A percentile compares a stretch with the other conserved stretches of the same genome.
Evolutionary conservation across 208 protist genomes (phyloP).

Genomic region (Angomonas ambiguus): DNA sequence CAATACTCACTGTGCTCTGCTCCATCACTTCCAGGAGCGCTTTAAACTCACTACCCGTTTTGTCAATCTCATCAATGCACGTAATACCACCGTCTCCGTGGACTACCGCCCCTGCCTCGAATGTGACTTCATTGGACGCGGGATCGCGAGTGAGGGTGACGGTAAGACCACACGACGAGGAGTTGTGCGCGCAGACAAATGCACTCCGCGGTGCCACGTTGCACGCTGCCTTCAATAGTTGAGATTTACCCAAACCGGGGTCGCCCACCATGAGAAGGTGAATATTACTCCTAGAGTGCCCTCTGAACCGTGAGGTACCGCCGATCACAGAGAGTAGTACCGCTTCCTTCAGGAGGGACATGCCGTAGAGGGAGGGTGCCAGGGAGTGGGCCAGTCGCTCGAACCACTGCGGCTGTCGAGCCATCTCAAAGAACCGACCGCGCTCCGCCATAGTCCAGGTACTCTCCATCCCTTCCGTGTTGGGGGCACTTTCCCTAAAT

Average conservation of each 20-base stretch:
- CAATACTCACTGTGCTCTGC: slow-evolving; percentile 98
- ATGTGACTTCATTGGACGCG: slow-evolving; percentile 86
- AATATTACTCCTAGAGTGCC: slow-evolving; percentile 71
- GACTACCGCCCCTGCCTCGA: slow-evolving; percentile 98
- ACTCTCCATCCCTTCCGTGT: background rate
- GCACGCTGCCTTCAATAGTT: slow-evolving; percentile 92
- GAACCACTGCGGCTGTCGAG: slow-evolving; percentile 82
- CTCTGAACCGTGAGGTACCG: slow-evolving; percentile 57
- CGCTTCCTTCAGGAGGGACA: slow-evolving; percentile 96
- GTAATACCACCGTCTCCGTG: slow-evolving; percentile 97
- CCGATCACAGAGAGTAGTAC: slow-evolving; percentile 95
- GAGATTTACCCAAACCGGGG: slow-evolving; percentile 97
- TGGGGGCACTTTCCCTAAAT: background rate
- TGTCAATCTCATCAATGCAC: slow-evolving; percentile 99
- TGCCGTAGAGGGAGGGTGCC: slow-evolving; percentile 97
- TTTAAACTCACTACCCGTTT: slow-evolving; percentile 94
- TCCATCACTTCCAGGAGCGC: slow-evolving; percentile 99
- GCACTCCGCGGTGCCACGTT: slow-evolving; percentile 94
- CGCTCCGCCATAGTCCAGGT: slow-evolving; percentile 57
- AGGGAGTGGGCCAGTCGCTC: slow-evolving; percentile 90
- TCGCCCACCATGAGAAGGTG: slow-evolving; percentile 98
- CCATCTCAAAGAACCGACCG: slow-evolving; percentile 81
- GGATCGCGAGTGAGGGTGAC: slow-evolving; percentile 95
- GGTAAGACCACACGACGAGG: slow-evolving; percentile 96
- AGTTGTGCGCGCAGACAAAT: slow-evolving; percentile 98